These are phyloP conservation scores for Sistotremastrum niveocremeum DNA, from an alignment of 768 basidiomycete genomes.

Conservation along the genomic window DNA sequence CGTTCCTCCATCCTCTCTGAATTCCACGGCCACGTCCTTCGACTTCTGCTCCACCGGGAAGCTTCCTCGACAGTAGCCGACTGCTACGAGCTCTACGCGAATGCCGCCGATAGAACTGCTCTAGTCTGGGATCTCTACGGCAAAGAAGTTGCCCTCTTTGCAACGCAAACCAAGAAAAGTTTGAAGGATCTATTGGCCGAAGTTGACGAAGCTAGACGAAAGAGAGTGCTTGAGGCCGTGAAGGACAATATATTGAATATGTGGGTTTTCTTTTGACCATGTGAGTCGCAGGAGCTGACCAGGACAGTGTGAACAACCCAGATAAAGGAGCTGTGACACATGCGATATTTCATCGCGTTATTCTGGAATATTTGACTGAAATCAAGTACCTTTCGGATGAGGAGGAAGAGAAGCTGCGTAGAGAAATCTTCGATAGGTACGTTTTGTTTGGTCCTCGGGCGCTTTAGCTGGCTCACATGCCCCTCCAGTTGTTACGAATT, in stretches of 20 bases:
- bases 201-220: conserved; percentile 47
- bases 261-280: conserved; percentile 28
- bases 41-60: conserved; percentile 72
- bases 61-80: conserved; percentile 77
- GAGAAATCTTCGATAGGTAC: conserved; percentile 78
- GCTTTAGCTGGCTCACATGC: neutral
- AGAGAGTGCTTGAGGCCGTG: conserved; percentile 50
- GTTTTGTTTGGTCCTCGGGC: too few species aligned
- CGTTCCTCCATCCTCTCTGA: conserved; percentile 65
- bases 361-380: conserved; percentile 74
- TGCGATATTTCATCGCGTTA: conserved; percentile 73
- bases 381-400: conserved; percentile 45
- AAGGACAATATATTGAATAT: conserved; percentile 65
- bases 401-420: conserved; percentile 58
- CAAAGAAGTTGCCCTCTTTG: conserved; percentile 70
- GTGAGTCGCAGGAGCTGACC: neutral
- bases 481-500: conserved; percentile 60
- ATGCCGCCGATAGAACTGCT: conserved; percentile 70
- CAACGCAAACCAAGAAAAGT: conserved; percentile 41
- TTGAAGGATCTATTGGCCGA: conserved; percentile 55
- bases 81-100: conserved; percentile 77
- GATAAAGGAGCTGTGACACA: conserved; percentile 84
- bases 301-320: conserved; percentile 69
- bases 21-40: conserved; percentile 63
- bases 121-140: conserved; percentile 85